Percentiles rank a stretch among this genome's conserved stretches.
Conservation (phyloP, 371 early-diverging fungal genomes). For the Saksenaea vasiformis region DNA sequence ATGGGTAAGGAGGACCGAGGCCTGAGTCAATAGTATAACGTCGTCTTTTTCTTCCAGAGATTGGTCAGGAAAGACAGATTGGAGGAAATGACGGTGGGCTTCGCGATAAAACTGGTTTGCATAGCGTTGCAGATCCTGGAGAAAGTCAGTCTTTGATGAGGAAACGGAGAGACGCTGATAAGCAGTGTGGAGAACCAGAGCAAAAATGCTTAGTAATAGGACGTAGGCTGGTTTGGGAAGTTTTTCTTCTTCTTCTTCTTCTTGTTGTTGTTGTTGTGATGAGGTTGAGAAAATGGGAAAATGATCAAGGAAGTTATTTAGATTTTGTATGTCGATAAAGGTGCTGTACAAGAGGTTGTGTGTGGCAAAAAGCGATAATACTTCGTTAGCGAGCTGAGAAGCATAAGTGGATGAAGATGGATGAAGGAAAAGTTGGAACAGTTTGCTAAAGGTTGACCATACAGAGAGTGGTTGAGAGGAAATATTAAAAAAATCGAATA, state of each 20-base stretch:
- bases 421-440: conserved; percentile 6
- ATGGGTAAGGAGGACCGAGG: conserved; percentile 37
- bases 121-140: conserved; percentile 8
- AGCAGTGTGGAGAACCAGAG: conserved; percentile 34
- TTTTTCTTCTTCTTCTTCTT: background rate
- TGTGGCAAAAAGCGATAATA: conserved; percentile 14
- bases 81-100: conserved; percentile 31
- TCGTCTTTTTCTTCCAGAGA: background rate
- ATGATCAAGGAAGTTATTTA: background rate
- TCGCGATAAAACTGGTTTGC: conserved; percentile 28
- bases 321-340: conserved; percentile 23
- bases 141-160: conserved; percentile 10
- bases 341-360: conserved; percentile 37
- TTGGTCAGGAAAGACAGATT: conserved; percentile 18
- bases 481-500: conserved; percentile 36
- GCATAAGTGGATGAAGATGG: background rate
- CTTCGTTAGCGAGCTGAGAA: conserved; percentile 15
- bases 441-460: conserved; percentile 22
- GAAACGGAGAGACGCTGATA: conserved; percentile 27
- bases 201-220: conserved; percentile 29
- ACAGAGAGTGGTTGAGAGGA: conserved; percentile 29
- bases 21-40: conserved; percentile 16
- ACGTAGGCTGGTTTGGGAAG: conserved; percentile 9
- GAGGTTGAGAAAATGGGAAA: conserved; percentile 10
- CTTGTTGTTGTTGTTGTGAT: conserved; percentile 3